Base-by-base conservation (phyloP, 495 filamentous ascomycete species). In the Talaromyces wortmannii region DNA sequence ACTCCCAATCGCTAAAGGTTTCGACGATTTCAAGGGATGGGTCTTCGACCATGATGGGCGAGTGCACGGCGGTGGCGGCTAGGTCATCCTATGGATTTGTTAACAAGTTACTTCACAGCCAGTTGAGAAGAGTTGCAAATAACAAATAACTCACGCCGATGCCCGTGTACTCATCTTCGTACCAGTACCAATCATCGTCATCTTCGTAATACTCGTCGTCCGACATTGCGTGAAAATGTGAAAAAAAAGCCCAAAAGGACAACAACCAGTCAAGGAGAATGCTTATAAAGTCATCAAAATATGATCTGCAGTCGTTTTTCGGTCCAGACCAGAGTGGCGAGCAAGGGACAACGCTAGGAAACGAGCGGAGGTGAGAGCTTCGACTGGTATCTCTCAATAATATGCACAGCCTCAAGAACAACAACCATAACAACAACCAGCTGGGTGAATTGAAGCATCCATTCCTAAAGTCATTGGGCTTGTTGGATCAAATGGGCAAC, bases 201-300 rank as follows among this genome's bases (percentile, higher is more conserved):
- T 50, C 70, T 47, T 71, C 74, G 40, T 78, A 72, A 44, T 71
- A 76, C 45, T 79, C 77, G 57, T 78, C 74, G 57, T 79, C 77
- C 47, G 76, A 79, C 75, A 78, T 78, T 49, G 33, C 43, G 16
- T 51, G 47, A 31, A 31, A n/a, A 23, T 31, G 30, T 15, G 12
- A 30, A 32, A 49, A n/a, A 5, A n/a, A 5, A 29, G 46, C 7
- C n/a, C 15, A 11, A 8, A 36, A 50, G 31, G 4, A 32, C 31
- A 48, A 18, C 23, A 12, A 31, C 15, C 13, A 30, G 29, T 13
- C 18, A 30, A 31, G 29, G 46, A 48, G 31, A 48, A 47, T 48
- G 3, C 11, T 48, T 48, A 30, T 7, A 48, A 48, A 31, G 7
- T 29, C 18, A 48, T 15, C 13, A 29, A 12, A 5, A 18, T 11